Percentiles rank a stretch among this genome's conserved stretches.
Evolutionary conservation across 805 yeast species (phyloP).

Genomic region (Lachancea thermotolerans): DNA sequence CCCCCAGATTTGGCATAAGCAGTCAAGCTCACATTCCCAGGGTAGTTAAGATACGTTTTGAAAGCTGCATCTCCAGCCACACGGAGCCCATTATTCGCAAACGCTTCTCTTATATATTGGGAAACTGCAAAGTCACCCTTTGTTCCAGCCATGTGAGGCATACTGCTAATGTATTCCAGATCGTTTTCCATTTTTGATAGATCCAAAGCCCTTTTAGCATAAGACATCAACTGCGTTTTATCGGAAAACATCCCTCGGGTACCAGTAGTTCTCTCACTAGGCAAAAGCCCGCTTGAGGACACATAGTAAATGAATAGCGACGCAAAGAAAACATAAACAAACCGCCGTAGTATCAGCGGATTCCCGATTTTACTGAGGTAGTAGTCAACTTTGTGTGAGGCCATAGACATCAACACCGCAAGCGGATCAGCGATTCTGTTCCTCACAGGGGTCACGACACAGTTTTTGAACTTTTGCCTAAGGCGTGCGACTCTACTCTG

Average conservation of each 20-base stretch:
- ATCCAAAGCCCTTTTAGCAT: constrained; percentile 48
- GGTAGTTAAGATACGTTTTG: constrained; percentile 59
- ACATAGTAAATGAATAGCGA: constrained; percentile 52
- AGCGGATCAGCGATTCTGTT: constrained; percentile 42
- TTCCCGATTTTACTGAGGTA: constrained; percentile 66
- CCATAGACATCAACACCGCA: constrained; percentile 31
- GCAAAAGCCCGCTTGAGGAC: constrained; percentile 49
- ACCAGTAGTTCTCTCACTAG: constrained; percentile 35
- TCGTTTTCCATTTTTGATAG: constrained; percentile 53
- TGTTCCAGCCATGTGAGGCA: constrained; percentile 88
- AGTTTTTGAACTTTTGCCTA: constrained; percentile 22
- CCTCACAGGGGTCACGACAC: constrained; percentile 35
- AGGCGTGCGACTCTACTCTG: constrained; percentile 14
- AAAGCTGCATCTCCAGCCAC: constrained; percentile 38
- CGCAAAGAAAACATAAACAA: constrained; percentile 62
- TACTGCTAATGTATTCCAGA: constrained; percentile 62
- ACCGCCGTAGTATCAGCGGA: constrained; percentile 73
- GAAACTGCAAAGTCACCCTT: constrained; percentile 74
- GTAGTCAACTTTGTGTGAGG: constrained; percentile 45
- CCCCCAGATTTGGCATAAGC: constrained; percentile 23
- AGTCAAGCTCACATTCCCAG: constrained; percentile 34
- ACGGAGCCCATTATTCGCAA: constrained; percentile 51
- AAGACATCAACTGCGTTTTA: constrained; percentile 42
- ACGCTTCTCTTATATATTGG: constrained; percentile 53
- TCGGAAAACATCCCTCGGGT: constrained; percentile 59